These are phyloP conservation scores for Suhomyces pyralidae DNA, from an alignment of 805 yeast genomes.

Conservation along the genomic window DNA sequence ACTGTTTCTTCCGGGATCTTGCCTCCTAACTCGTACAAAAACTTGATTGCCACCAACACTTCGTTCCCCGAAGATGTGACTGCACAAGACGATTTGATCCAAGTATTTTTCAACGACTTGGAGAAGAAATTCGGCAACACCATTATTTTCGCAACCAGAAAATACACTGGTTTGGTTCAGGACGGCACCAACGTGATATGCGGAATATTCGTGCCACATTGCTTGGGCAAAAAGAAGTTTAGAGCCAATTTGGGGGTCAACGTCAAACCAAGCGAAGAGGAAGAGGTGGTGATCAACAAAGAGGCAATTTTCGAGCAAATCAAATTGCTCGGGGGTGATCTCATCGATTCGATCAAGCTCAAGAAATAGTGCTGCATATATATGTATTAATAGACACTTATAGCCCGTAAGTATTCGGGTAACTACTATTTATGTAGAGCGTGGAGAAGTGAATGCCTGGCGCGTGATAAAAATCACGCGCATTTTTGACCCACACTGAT, in stretches of 20 bases:
- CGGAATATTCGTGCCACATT: slow-evolving; percentile 76
- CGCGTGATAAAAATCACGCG: background rate
- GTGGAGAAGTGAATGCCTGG: no score
- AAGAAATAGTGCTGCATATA: slow-evolving; percentile 19
- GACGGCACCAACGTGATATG: slow-evolving; percentile 64
- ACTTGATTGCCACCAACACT: slow-evolving; percentile 46
- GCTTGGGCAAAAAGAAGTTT: slow-evolving; percentile 60
- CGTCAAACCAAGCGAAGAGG: slow-evolving; percentile 56
- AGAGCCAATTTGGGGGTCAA: slow-evolving; percentile 77
- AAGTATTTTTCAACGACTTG: slow-evolving; percentile 58
- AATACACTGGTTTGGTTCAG: slow-evolving; percentile 51
- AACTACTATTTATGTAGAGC: no score
- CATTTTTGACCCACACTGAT: background rate
- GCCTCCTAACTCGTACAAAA: slow-evolving; percentile 56
- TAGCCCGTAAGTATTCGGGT: background rate
- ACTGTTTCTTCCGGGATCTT: slow-evolving; percentile 54
- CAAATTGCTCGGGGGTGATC: slow-evolving; percentile 62
- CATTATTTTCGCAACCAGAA: slow-evolving; percentile 65
- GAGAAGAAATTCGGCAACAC: slow-evolving; percentile 61
- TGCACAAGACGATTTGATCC: slow-evolving; percentile 58
- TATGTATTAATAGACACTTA: slow-evolving; percentile 6
- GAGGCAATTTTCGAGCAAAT: slow-evolving; percentile 76
- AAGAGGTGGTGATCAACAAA: slow-evolving; percentile 60
- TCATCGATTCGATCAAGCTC: slow-evolving; percentile 41
- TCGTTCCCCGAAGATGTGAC: slow-evolving; percentile 46